These are phyloP conservation scores for Panaeolus cyanescens DNA, from an alignment of 768 basidiomycete genomes.

Conservation along the genomic window DNA sequence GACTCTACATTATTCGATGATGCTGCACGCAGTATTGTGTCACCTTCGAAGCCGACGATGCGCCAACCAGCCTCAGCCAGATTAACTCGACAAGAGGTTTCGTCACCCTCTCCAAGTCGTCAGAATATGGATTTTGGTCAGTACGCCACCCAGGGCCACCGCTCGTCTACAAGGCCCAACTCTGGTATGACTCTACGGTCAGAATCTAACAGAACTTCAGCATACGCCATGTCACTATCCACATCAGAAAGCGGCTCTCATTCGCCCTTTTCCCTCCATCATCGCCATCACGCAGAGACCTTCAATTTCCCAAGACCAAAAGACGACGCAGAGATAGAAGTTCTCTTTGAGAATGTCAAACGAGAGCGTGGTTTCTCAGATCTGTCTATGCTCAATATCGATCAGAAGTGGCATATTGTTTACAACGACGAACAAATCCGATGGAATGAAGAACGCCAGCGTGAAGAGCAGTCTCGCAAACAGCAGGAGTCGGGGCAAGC, in stretches of 20 bases:
- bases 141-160: conserved; percentile 29
- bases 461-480: conserved; percentile 61
- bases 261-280: conserved; percentile 56
- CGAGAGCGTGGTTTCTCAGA: conserved; percentile 67
- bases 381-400: conserved; percentile 60
- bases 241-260: conserved; percentile 45
- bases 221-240: conserved; percentile 60
- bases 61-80: conserved; percentile 38
- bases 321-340: conserved; percentile 76
- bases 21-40: conserved; percentile 38
- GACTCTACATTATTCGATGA: conserved; percentile 60
- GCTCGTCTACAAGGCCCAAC: conserved; percentile 44
- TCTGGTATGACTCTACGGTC: conserved; percentile 57
- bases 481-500: conserved; percentile 61
- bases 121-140: conserved; percentile 60
- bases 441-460: conserved; percentile 72
- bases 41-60: conserved; percentile 21
- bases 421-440: conserved; percentile 79
- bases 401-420: conserved; percentile 93
- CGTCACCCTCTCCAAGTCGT: conserved; percentile 52
- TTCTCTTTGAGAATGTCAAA: conserved; percentile 76
- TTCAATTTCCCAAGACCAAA: conserved; percentile 81
- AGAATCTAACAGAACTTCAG: conserved; percentile 60
- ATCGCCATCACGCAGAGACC: conserved; percentile 49
- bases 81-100: conserved; percentile 57